Conservation (phyloP, 768 basidiomycete species). For the Boletus reticuloceps region DNA sequence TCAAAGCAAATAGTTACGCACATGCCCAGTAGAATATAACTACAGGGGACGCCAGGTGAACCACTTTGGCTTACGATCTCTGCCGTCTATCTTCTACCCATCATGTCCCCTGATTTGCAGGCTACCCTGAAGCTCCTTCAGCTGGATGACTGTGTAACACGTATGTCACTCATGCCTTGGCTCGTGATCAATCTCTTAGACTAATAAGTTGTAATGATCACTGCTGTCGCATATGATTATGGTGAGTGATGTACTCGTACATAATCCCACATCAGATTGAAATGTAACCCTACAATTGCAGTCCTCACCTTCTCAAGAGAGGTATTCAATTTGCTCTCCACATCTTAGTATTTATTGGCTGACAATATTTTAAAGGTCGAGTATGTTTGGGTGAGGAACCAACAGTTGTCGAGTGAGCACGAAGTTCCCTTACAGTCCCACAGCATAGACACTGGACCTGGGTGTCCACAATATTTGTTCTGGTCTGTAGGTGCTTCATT, state of each 20-base stretch:
- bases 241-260: neutral
- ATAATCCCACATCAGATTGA: neutral
- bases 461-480: conserved; percentile 9
- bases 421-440: neutral
- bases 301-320: conserved; percentile 9
- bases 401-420: neutral
- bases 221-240: conserved; percentile 7
- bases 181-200: neutral
- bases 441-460: conserved; percentile 8
- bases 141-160: neutral
- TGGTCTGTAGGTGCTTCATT: neutral
- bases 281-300: neutral
- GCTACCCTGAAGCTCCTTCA: neutral
- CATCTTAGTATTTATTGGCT: neutral
- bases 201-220: neutral
- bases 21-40: no score
- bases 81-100: neutral
- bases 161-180: neutral
- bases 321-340: neutral
- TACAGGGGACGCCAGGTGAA: no score
- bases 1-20: no score
- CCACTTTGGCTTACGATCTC: no score
- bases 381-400: conserved; percentile 14
- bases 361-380: conserved; percentile 7
- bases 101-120: neutral